Base-by-base conservation (phyloP, 768 basidiomycete species). In the Russula sp. region DNA sequence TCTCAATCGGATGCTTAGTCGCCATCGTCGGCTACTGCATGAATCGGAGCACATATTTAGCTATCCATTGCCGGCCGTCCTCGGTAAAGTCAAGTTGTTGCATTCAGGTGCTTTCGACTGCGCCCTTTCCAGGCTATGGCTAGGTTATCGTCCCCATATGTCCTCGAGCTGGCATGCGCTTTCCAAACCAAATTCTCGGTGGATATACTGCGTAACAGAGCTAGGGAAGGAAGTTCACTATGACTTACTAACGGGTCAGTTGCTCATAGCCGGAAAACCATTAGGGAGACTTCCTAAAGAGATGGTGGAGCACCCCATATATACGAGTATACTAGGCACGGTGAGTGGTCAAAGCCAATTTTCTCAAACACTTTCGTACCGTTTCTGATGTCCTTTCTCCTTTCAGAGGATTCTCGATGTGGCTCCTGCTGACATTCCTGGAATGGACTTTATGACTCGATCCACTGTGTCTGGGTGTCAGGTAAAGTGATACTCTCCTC, bases 231-330 rank as follows among this genome's bases (percentile, higher is more conserved):
- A 35, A 11, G 58, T 81, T 9, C 71, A 75, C 52, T 69, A 78
- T n/a, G 75, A 83, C 57, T 39, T 81, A 3, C 62, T 81, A 3
- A 65, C 71, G 22, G 80, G 79, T 13, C 53, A 66, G 25, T 67
- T 82, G 1, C 70, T 80, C 18, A 70, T 82, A 10, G 67, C 76
- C 10, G 80, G 79, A 8, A 73, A 72, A 59, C 71, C 74, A 1
- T 58, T 77, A 9, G 75, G 76, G 14, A 72, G 71, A 32, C 72
- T 81, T 13, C 77, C 80, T 0, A 32, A 46, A 9, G 61, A 63
- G 0, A 76, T 81, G 34, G 45, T 68, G 3, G 53, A 29, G 0
- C 73, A 80, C 65, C 35, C 70, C 2, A 65, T 70, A 3, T 81
- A 78, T 57, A 46, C 46, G 22, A 68, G 72, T 5, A 57, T 79